Conservation (phyloP, 2,329 filamentous ascomycete species). For the Fusarium praegraminearum region DNA sequence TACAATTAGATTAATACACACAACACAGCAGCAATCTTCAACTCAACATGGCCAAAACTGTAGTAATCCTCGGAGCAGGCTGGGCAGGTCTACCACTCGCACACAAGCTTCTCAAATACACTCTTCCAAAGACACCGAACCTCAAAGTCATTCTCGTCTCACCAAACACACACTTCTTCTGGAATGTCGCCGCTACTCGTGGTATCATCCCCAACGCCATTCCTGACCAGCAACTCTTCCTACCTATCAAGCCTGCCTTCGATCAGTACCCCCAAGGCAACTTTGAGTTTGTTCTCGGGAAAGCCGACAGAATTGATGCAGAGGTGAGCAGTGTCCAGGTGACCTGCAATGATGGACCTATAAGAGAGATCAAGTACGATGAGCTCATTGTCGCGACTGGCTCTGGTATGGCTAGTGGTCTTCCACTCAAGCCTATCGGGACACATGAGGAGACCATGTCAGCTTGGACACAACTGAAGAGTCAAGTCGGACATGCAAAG, state of each 20-base stretch:
- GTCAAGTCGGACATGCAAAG: constrained; percentile 39
- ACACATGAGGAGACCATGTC: constrained; percentile 57
- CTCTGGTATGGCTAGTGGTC: constrained; percentile 54
- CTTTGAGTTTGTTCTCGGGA: constrained; percentile 64
- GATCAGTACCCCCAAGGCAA: constrained; percentile 57
- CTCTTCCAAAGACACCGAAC: constrained; percentile 55
- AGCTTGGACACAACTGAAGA: constrained; percentile 51
- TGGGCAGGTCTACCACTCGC: constrained; percentile 64
- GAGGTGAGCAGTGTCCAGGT: constrained; percentile 55
- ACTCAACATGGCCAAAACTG: constrained; percentile 59
- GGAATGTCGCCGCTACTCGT: constrained; percentile 68
- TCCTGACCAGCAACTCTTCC: constrained; percentile 60
- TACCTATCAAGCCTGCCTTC: constrained; percentile 60
- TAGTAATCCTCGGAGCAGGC: constrained; percentile 66
- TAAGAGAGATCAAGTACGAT: constrained; percentile 59
- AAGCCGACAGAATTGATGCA: constrained; percentile 54
- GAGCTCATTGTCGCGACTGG: constrained; percentile 67
- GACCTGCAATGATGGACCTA: constrained; percentile 44
- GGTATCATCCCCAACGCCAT: constrained; percentile 63
- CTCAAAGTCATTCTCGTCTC: constrained; percentile 66
- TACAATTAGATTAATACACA: background rate
- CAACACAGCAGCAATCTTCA: background rate
- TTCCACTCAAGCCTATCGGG: constrained; percentile 63
- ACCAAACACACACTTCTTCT: constrained; percentile 66
- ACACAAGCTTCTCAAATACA: constrained; percentile 65